Evolutionary conservation across 257 asterid genomes (phyloP).

Genomic region (Solanum corneliomulleri): DNA sequence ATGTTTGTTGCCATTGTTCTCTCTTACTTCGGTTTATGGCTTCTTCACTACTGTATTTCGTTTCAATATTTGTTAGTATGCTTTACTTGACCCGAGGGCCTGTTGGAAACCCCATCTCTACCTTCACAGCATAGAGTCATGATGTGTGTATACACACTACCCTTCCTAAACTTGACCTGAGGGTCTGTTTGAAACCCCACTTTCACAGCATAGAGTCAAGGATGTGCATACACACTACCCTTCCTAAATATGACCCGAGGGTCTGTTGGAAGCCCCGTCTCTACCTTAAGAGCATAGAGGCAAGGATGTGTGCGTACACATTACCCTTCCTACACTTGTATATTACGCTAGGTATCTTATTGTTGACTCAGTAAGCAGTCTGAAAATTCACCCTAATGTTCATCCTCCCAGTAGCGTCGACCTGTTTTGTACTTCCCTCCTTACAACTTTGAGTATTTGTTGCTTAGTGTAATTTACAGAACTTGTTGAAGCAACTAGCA

Average conservation of each 20-base stretch:
- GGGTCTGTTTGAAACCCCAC: not conserved
- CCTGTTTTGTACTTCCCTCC: not conserved
- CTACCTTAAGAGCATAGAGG: not conserved
- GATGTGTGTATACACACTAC: not conserved
- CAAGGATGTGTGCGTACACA: not conserved
- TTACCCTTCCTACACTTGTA: not conserved
- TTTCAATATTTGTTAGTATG: not conserved
- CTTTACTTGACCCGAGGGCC: not conserved
- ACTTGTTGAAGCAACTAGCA: not conserved
- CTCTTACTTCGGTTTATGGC: not conserved
- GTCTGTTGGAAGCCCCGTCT: not conserved
- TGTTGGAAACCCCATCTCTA: not conserved
- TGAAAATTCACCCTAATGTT: not conserved
- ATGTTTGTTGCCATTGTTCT: not conserved
- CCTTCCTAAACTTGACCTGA: not conserved
- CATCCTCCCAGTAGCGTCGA: not conserved
- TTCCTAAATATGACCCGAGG: not conserved
- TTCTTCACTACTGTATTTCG: not conserved
- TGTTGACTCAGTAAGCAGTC: not conserved
- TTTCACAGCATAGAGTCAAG: not conserved
- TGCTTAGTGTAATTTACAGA: not conserved
- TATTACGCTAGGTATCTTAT: not conserved
- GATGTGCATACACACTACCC: not conserved
- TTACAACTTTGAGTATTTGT: not conserved
- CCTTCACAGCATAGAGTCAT: not conserved